Evolutionary conservation across 768 basidiomycete genomes (phyloP), one percentile per base, ranked within the genome.

Genomic region (Neoboletus brunneissimus): DNA sequence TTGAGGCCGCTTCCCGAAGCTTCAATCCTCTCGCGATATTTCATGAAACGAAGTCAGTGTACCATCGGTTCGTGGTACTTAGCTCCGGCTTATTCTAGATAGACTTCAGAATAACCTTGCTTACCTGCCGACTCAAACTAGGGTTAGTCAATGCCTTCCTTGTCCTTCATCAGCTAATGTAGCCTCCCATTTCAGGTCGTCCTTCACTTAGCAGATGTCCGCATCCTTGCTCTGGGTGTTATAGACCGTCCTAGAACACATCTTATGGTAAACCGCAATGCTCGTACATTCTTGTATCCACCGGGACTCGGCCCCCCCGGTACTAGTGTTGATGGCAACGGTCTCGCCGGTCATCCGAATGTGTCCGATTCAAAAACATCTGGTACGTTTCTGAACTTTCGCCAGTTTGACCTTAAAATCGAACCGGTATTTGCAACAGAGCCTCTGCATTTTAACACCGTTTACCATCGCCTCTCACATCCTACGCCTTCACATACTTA

Each of bases 171-270:
- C 53, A 51, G 55, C 45, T 61, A 44, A 60, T 43, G 27, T 49
- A 51, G 29, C 32, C 38, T 27, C 25, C 35, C 25, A 52, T 31
- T 54, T 32, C 54, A 91, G 89, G 77, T 87, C 23, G 77, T 92
- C 23, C 76, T 89, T 13, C 81, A 88, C 65, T 74, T 91, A 38
- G 75, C 79, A 9, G 91, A 93, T 64, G 82, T 89, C 34, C 81
- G 89, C 27, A 80, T 93, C 52, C 70, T 92, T 52, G 87, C 82
- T 0, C 77, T 91, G 46, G 90, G 90, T 10, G 84, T 83, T 1
- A 75, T 86, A 20, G 77, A 80, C 57, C 79, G 75, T 37, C 85
- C 86, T 5, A 77, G 79, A 40, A 83, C 81, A 50, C 68, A 78
- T 41, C 72, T 86, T 35, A 79, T 71, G 13, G 76, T 86, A 31